Percentiles rank a stretch among this genome's conserved stretches.
Evolutionary conservation across 2,329 filamentous ascomycete species (phyloP).

Genomic region (Didymellaceae sp.): DNA sequence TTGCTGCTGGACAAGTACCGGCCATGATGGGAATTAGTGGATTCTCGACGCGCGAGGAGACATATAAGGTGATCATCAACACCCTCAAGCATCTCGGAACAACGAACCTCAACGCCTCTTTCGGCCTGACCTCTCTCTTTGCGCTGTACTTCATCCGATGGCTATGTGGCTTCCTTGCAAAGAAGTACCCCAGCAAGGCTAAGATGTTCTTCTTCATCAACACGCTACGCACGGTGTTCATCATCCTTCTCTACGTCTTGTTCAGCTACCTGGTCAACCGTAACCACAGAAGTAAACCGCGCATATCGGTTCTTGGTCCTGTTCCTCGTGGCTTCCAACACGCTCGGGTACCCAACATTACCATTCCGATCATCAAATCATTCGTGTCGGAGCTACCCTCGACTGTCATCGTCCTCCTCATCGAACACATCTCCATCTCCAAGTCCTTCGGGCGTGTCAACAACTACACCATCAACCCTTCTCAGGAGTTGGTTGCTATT

Average conservation of each 20-base stretch:
- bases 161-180: slow-evolving; percentile 68
- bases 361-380: slow-evolving; percentile 67
- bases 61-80: slow-evolving; percentile 87
- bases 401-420: slow-evolving; percentile 89
- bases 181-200: slow-evolving; percentile 70
- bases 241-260: slow-evolving; percentile 90
- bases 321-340: slow-evolving; percentile 72
- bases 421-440: slow-evolving; percentile 96
- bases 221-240: slow-evolving; percentile 87
- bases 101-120: slow-evolving; percentile 75
- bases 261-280: slow-evolving; percentile 87
- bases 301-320: slow-evolving; percentile 68
- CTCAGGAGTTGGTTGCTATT: slow-evolving; percentile 94
- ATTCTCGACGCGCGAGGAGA: slow-evolving; percentile 76
- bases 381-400: slow-evolving; percentile 79
- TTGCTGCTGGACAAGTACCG: slow-evolving; percentile 82
- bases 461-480: slow-evolving; percentile 94
- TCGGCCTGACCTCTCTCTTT: slow-evolving; percentile 81
- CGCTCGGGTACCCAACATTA: slow-evolving; percentile 74
- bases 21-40: slow-evolving; percentile 79
- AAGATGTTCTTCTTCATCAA: slow-evolving; percentile 88
- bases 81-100: slow-evolving; percentile 71
- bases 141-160: slow-evolving; percentile 75
- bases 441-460: slow-evolving; percentile 97
- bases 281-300: slow-evolving; percentile 58